Base-by-base conservation (phyloP, 306 rosid genomes). In the Pterocarpus macrocarpus region DNA sequence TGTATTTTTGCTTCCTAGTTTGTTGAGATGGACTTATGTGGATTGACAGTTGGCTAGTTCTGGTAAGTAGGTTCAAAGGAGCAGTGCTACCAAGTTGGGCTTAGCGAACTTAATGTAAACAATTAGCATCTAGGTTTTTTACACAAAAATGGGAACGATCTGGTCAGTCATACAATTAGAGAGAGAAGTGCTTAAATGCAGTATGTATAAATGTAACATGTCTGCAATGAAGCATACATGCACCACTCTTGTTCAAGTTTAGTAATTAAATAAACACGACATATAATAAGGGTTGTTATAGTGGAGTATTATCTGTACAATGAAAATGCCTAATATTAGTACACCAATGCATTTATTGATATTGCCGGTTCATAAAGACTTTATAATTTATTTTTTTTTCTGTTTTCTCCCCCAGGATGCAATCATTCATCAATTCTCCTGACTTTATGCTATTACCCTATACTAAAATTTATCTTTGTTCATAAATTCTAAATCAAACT, bases 211-310 rank as follows among this genome's bases (percentile, higher is more conserved):
- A 28, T 64, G 53, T 39, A 22, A 52, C 14, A 53, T 35, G 52
- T 22, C 14, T 67, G 77, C 67, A 39, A 39, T 13, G 8, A 10
- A 45, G 49, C 71, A 38, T 65, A n/a, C 63, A 76, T 63, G 63
- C 30, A 41, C 43, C 75, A 4, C 9, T 41, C 41, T 57, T 43
- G 39, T 73, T 57, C 39, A 11, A 22, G 13, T 41, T 62, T 49
- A 45, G 44, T 30, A 7, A 22, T 57, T 28, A 49, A 12, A 15
- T 8, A 52, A 55, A 16, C 17, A 35, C 66, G 17, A 56, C 16
- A 55, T n/a, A 55, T 35, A 17, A 35, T 17, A 5, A 36, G 36
- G 65, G 58, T 22, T 22, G 28, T 22, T 59, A 59, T 34, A n/a
- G 5, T n/a, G n/a, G 5, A 16, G 33, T 34, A 47, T 1, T 5